Conservation (phyloP, 306 rosid genomes). For the Vachellia collinsii region DNA sequence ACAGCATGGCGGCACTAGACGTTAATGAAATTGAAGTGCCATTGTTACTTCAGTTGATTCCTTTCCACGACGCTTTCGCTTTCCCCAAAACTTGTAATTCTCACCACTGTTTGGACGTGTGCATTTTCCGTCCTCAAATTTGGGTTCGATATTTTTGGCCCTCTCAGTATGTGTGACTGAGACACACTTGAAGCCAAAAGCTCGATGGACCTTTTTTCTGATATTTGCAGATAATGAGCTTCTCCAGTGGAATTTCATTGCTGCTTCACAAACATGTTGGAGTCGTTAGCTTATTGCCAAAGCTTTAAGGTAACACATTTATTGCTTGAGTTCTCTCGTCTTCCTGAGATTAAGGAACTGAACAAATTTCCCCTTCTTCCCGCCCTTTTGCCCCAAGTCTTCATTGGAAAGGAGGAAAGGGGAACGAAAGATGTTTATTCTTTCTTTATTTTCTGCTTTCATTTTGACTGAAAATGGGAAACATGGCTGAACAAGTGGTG, state of each 20-base stretch:
- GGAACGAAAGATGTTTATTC: conserved; percentile 1
- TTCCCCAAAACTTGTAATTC: conserved; percentile 7
- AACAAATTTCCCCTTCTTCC: conserved; percentile 7
- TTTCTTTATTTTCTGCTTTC: neutral
- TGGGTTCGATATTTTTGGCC: conserved; percentile 15
- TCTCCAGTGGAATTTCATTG: conserved; percentile 41
- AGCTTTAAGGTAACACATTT: conserved; percentile 60
- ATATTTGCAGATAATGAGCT: conserved; percentile 40
- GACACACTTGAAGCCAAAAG: conserved; percentile 21
- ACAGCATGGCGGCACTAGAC: neutral
- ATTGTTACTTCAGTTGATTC: neutral
- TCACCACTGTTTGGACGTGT: conserved; percentile 49
- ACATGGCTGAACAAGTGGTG: neutral
- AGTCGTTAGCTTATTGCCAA: conserved; percentile 60
- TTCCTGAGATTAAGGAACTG: neutral
- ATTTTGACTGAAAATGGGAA: neutral
- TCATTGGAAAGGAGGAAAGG: conserved; percentile 11
- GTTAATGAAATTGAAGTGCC: neutral
- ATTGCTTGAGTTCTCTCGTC: no score
- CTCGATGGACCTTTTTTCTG: conserved; percentile 26
- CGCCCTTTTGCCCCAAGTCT: neutral
- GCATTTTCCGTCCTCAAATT: conserved; percentile 54
- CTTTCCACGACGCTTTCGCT: conserved; percentile 1
- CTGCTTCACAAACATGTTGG: conserved; percentile 66
- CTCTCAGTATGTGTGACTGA: neutral